Percentiles rank a stretch among this genome's conserved stretches.
phyloP scores from a whole-genome alignment of 768 basidiomycete genomes.

The Macrolepiota albuminosa region DNA sequence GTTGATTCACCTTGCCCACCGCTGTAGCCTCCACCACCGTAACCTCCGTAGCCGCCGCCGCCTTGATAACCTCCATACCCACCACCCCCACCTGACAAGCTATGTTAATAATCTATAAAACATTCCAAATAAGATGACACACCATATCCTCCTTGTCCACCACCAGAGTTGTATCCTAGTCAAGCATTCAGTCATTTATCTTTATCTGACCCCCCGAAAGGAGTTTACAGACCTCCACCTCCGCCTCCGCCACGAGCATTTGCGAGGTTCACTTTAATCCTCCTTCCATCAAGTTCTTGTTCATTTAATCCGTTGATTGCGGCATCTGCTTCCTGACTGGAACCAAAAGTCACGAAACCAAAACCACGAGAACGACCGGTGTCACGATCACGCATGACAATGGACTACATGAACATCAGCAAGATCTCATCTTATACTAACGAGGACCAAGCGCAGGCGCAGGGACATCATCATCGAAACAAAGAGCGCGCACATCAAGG shows the following conservation, averaged over 20 bases:
- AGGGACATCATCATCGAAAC: slow-evolving; percentile 14
- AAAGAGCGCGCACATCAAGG: slow-evolving; percentile 78
- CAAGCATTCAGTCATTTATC: neutral
- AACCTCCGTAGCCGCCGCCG: neutral
- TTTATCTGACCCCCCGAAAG: neutral
- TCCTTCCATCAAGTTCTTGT: slow-evolving; percentile 88
- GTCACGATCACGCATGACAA: slow-evolving; percentile 98
- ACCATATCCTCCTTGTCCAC: slow-evolving; percentile 15
- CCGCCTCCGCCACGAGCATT: slow-evolving; percentile 60
- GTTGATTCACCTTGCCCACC: slow-evolving; percentile 16
- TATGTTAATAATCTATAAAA: neutral
- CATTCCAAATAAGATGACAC: neutral
- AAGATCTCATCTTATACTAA: slow-evolving; percentile 29
- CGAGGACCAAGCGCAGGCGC: slow-evolving; percentile 18
- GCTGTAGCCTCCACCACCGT: slow-evolving; percentile 1
- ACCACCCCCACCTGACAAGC: neutral
- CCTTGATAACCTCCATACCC: slow-evolving; percentile 3
- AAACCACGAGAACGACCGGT: slow-evolving; percentile 97
- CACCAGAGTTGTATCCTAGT: slow-evolving; percentile 17
- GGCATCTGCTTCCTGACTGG: slow-evolving; percentile 59
- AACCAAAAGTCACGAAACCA: slow-evolving; percentile 84
- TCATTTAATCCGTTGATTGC: slow-evolving; percentile 82
- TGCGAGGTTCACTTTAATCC: slow-evolving; percentile 84
- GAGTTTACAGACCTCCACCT: slow-evolving; percentile 33
- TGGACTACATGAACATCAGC: slow-evolving; percentile 61